A percentile compares a stretch with the other conserved stretches of the same genome.
Evolutionary conservation across 768 basidiomycete species (phyloP).

Genomic region (Amanita exitialis): DNA sequence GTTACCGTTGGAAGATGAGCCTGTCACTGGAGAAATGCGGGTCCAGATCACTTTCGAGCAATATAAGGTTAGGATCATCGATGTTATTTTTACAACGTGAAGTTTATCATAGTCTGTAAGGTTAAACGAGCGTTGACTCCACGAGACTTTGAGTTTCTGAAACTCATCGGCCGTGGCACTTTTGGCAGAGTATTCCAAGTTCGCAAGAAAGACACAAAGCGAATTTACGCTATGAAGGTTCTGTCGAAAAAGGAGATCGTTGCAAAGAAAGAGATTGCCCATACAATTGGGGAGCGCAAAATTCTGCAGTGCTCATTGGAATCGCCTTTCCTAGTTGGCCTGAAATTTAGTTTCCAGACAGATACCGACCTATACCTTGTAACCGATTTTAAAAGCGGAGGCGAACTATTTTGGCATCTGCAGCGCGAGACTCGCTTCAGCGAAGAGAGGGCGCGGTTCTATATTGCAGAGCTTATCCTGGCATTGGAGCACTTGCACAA

Average conservation of each 20-base stretch:
- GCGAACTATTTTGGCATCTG: conserved; percentile 97
- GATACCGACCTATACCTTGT: conserved; percentile 92
- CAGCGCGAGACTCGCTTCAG: conserved; percentile 91
- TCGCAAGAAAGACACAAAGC: conserved; percentile 93
- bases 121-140: conserved; percentile 84
- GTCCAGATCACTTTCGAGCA: conserved; percentile 93
- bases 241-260: conserved; percentile 98
- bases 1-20: conserved; percentile 66
- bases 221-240: conserved; percentile 99
- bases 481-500: conserved; percentile 97
- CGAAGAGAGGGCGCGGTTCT: conserved; percentile 92
- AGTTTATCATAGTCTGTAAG: conserved; percentile 26
- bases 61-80: conserved; percentile 54
- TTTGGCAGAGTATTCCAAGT: conserved; percentile 99
- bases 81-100: conserved; percentile 8
- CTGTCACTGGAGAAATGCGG: conserved; percentile 87
- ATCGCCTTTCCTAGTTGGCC: conserved; percentile 93
- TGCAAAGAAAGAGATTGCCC: conserved; percentile 98
- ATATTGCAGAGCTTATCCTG: conserved; percentile 90
- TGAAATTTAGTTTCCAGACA: conserved; percentile 98
- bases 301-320: conserved; percentile 91
- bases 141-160: conserved; percentile 96
- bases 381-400: conserved; percentile 98
- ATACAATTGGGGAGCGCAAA: conserved; percentile 98
- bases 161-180: conserved; percentile 95